phyloP scores from a whole-genome alignment of 2,329 filamentous ascomycete species.

The Hymenoscyphus fructigenus region DNA sequence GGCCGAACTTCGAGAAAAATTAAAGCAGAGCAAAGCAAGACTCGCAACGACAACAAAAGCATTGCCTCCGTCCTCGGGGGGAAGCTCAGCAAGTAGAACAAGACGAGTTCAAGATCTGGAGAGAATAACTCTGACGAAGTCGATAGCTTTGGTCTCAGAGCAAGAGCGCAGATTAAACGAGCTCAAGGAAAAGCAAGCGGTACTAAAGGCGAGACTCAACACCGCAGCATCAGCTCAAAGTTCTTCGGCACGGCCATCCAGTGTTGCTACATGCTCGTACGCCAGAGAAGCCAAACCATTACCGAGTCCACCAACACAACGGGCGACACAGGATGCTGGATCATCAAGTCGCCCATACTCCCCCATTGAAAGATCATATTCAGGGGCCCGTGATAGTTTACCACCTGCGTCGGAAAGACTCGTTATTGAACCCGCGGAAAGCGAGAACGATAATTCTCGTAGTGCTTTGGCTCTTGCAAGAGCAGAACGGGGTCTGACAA shows the following conservation, averaged over 20 bases:
- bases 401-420: background rate
- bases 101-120: background rate
- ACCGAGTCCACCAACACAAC: background rate
- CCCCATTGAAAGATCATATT: background rate
- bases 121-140: background rate
- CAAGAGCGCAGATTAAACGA: background rate
- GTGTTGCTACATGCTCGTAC: background rate
- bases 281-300: background rate
- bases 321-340: background rate
- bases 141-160: background rate
- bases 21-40: background rate
- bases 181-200: background rate
- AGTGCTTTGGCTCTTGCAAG: background rate
- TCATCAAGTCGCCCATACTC: background rate
- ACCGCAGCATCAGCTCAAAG: background rate
- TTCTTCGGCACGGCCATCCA: background rate
- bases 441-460: background rate
- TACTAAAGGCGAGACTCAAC: background rate
- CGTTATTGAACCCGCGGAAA: background rate
- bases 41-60: background rate
- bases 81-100: background rate
- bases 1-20: background rate
- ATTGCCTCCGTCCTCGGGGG: background rate
- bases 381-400: background rate
- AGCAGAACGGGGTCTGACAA: background rate